phyloP scores from a whole-genome alignment of 148 eudicot genomes.

The Limonium bicolor region DNA sequence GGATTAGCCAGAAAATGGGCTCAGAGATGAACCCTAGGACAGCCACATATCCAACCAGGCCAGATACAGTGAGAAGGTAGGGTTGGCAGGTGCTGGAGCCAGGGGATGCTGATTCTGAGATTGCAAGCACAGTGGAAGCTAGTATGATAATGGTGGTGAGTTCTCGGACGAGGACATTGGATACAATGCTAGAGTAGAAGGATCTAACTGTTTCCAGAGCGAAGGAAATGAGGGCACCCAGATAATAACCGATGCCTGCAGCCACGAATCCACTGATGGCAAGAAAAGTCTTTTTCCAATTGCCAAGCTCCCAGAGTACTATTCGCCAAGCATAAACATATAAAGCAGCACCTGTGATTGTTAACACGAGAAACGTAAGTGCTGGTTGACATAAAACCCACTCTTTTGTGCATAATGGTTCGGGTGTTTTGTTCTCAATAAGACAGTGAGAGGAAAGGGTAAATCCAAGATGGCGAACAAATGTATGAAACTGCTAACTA shows the following conservation, averaged over 20 bases:
- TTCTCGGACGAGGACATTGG: constrained; percentile 54
- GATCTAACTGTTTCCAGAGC: constrained; percentile 34
- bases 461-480: background rate
- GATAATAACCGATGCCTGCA: constrained; percentile 32
- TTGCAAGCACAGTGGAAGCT: constrained; percentile 45
- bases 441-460: no score
- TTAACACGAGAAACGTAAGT: constrained; percentile 2
- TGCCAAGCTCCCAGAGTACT: constrained; percentile 68
- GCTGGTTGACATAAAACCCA: background rate
- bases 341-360: constrained; percentile 45
- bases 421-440: background rate
- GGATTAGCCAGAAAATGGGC: constrained; percentile 47
- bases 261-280: constrained; percentile 19
- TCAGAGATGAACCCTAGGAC: constrained; percentile 50
- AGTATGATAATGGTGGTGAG: constrained; percentile 38
- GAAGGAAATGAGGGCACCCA: constrained; percentile 50
- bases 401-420: background rate
- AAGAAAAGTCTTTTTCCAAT: constrained; percentile 37
- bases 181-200: constrained; percentile 42
- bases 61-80: constrained; percentile 44
- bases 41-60: constrained; percentile 53
- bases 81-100: constrained; percentile 52
- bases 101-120: constrained; percentile 54
- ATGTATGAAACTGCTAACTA: background rate
- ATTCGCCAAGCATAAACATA: constrained; percentile 70